A percentile compares a stretch with the other conserved stretches of the same genome.
phyloP scores from a whole-genome alignment of 1,139 yeast genomes.

The Blastobotrys aristatus region DNA sequence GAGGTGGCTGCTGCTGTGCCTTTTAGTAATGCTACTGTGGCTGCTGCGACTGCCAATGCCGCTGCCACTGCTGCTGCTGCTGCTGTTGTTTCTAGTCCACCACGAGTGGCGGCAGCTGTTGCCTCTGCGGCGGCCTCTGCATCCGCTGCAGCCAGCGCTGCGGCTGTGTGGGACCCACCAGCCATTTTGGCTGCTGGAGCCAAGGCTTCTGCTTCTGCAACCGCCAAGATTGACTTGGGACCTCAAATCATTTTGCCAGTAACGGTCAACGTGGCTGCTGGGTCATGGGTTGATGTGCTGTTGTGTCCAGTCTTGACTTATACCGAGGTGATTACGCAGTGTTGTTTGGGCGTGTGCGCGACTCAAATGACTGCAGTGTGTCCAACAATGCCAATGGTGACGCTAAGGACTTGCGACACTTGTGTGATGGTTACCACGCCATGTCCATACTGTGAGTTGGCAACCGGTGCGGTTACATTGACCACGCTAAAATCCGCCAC shows the following conservation, averaged over 20 bases:
- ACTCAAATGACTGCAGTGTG: conserved; percentile 14
- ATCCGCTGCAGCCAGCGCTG: background rate
- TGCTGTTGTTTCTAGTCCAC: background rate
- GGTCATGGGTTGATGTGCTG: conserved; percentile 7
- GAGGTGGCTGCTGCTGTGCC: background rate
- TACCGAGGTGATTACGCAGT: conserved; percentile 19
- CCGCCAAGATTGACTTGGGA: background rate
- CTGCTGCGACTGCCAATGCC: background rate
- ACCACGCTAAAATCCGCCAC: conserved; percentile 8
- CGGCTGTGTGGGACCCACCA: background rate
- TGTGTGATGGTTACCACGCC: conserved; percentile 17
- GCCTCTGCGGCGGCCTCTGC: background rate
- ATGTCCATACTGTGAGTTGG: conserved; percentile 21
- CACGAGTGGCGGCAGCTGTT: background rate
- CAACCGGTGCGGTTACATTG: conserved; percentile 17
- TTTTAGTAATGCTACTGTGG: background rate
- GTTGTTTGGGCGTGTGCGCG: conserved; percentile 18
- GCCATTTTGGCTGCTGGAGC: conserved; percentile 1
- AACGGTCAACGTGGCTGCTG: conserved; percentile 3
- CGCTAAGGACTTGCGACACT: conserved; percentile 13
- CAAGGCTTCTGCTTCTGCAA: conserved; percentile 3
- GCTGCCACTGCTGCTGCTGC: background rate
- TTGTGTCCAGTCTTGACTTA: conserved; percentile 7
- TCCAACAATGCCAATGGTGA: conserved; percentile 20
- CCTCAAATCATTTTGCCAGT: conserved; percentile 6